Base-by-base conservation (phyloP, 257 asterid genomes). In the Jacaranda copaia region DNA sequence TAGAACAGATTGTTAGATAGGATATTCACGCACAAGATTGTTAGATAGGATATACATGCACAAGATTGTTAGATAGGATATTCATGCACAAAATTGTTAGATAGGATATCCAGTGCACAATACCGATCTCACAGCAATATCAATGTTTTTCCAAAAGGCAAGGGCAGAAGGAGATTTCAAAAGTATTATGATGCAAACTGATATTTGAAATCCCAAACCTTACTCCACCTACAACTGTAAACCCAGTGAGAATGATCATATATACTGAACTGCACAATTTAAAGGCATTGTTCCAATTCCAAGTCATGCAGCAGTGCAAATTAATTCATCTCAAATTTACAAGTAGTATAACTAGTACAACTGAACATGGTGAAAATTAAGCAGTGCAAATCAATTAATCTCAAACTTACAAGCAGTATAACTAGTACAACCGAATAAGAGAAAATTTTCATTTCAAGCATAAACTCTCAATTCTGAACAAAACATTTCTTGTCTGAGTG, bases 241-340 rank as follows among this genome's bases (percentile, higher is more conserved):
- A 40, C 52, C 52, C 35, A 67, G 48, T 48, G 52, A 55, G 12
- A 66, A 57, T 14, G 51, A 71, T 25, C 35, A 73, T 49, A 8
- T 67, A 63, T 57, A 56, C 39, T 5, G 49, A 36, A 79, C 25
- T 58, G 57, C 15, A 73, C 25, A 49, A 49, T 11, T 49, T 32
- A 69, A 65, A 52, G 73, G 6, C 56, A 72, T 36, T 46, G 56
- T 45, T 35, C 59, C 52, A 11, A 9, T 25, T 8, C 66, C 49
- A 59, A 49, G 66, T 9, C 77, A 63, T 53, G 52, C 68, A 78
- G 76, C n/a, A 42, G 55, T 72, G 75, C 11, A 36, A 66, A 56
- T 52, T 15, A 55, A 16, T 70, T 16, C 45, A 51, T 35, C 18
- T 49, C 14, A 70, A 35, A 51, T 13, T 70, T n/a, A 55, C 66